Evolutionary conservation across 2,329 filamentous ascomycete genomes (phyloP).

Genomic region (Fusarium tuaranense): DNA sequence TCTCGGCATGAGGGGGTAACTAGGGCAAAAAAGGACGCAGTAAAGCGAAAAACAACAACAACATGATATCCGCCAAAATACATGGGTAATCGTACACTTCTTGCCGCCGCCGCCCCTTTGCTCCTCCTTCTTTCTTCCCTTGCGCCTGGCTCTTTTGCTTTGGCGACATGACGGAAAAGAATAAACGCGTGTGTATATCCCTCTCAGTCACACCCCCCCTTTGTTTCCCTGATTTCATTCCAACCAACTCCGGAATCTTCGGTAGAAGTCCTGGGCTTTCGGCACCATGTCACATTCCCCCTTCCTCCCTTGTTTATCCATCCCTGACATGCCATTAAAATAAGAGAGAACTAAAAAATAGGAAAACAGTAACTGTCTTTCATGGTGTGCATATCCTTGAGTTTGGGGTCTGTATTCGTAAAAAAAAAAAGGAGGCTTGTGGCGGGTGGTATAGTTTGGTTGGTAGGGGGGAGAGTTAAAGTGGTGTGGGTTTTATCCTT

Average conservation of each 20-base stretch:
- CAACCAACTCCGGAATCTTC: background rate
- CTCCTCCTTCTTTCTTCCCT: conserved; percentile 6
- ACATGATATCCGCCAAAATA: conserved; percentile 26
- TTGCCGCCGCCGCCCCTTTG: background rate
- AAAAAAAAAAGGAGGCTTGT: background rate
- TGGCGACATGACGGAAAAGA: conserved; percentile 4
- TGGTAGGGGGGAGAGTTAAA: background rate
- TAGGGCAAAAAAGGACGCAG: conserved; percentile 3
- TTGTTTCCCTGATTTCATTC: background rate
- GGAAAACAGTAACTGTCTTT: conserved; percentile 10
- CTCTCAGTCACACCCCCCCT: background rate
- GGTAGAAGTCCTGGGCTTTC: conserved; percentile 1
- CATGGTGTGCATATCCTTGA: conserved; percentile 15
- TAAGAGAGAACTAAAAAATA: conserved; percentile 9
- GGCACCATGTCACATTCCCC: conserved; percentile 1
- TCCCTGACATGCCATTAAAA: conserved; percentile 27
- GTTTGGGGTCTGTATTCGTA: conserved; percentile 25
- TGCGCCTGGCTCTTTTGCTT: conserved; percentile 20
- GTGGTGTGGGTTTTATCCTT: background rate
- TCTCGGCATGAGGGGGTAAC: conserved; percentile 20
- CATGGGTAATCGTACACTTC: conserved; percentile 30
- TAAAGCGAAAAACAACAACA: conserved; percentile 12
- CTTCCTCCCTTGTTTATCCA: conserved; percentile 13
- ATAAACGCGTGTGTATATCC: background rate
- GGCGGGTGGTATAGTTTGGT: background rate